A percentile compares a stretch with the other conserved stretches of the same genome.
These are phyloP conservation scores for Schwanniomyces sp. DNA, from an alignment of 805 yeast species.

Conservation along the genomic window DNA sequence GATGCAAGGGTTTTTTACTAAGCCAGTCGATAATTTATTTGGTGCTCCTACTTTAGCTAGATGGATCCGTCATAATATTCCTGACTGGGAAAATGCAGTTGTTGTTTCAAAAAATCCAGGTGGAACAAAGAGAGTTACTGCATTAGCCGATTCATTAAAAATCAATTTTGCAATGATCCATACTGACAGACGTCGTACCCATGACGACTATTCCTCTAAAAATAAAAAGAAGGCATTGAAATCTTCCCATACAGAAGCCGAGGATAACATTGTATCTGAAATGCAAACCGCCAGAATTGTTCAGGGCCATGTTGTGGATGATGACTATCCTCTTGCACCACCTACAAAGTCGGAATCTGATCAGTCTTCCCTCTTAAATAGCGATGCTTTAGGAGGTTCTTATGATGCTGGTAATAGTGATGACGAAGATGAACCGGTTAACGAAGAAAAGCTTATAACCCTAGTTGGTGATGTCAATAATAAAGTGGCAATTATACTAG, in stretches of 20 bases:
- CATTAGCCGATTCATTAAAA: conserved; percentile 94
- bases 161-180: conserved; percentile 98
- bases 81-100: conserved; percentile 83
- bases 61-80: conserved; percentile 91
- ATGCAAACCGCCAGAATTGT: conserved; percentile 95
- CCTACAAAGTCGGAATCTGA: conserved; percentile 9
- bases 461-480: conserved; percentile 93
- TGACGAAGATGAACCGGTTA: conserved; percentile 79
- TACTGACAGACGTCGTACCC: conserved; percentile 91
- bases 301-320: conserved; percentile 95
- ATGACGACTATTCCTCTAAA: conserved; percentile 50
- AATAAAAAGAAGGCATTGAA: conserved; percentile 48
- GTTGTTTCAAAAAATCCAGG: conserved; percentile 99
- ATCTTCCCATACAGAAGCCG: conserved; percentile 48
- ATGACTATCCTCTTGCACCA: conserved; percentile 50
- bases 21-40: conserved; percentile 94
- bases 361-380: conserved; percentile 18
- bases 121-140: conserved; percentile 96
- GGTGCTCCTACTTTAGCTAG: conserved; percentile 96
- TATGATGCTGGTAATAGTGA: conserved; percentile 74
- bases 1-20: conserved; percentile 98
- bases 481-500: conserved; percentile 89
- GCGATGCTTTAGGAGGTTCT: conserved; percentile 75
- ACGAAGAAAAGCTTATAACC: conserved; percentile 85
- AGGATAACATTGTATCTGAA: conserved; percentile 70